Conservation (phyloP, 306 rosid genomes). For the Cicer cuneatum region DNA sequence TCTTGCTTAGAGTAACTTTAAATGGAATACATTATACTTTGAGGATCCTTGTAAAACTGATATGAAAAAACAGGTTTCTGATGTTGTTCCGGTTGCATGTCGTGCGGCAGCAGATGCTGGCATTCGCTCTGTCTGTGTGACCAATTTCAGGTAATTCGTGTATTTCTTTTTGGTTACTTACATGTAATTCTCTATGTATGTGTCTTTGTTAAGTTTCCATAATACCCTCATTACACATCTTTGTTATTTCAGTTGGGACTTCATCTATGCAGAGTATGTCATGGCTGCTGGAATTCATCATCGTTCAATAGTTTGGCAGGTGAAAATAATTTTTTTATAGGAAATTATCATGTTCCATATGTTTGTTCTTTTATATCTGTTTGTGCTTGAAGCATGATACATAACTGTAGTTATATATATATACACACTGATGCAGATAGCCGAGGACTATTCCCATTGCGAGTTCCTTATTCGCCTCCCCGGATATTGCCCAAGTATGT, state of each 20-base stretch:
- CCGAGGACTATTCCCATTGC: constrained; percentile 96
- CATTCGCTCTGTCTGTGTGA: constrained; percentile 93
- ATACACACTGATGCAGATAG: constrained; percentile 60
- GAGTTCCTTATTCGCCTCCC: constrained; percentile 97
- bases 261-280: constrained; percentile 94
- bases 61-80: constrained; percentile 70
- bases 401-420: no score
- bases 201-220: constrained; percentile 7
- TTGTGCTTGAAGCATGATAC: no score
- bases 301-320: constrained; percentile 99
- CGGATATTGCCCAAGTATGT: constrained; percentile 95
- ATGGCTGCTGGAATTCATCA: constrained; percentile 95
- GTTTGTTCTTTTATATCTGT: neutral
- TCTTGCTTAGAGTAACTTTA: constrained; percentile 28
- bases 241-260: constrained; percentile 89
- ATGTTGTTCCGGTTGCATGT: constrained; percentile 97
- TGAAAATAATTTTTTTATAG: constrained; percentile 42
- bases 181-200: neutral
- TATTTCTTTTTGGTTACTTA: constrained; percentile 7
- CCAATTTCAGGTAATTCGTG: constrained; percentile 79
- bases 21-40: constrained; percentile 4
- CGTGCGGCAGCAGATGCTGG: constrained; percentile 99
- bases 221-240: constrained; percentile 31
- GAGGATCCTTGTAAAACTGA: constrained; percentile 38
- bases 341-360: constrained; percentile 14